These are phyloP conservation scores for Aegilops umbellulata DNA, from an alignment of 176 grass and related monocot genomes.

Conservation along the genomic window DNA sequence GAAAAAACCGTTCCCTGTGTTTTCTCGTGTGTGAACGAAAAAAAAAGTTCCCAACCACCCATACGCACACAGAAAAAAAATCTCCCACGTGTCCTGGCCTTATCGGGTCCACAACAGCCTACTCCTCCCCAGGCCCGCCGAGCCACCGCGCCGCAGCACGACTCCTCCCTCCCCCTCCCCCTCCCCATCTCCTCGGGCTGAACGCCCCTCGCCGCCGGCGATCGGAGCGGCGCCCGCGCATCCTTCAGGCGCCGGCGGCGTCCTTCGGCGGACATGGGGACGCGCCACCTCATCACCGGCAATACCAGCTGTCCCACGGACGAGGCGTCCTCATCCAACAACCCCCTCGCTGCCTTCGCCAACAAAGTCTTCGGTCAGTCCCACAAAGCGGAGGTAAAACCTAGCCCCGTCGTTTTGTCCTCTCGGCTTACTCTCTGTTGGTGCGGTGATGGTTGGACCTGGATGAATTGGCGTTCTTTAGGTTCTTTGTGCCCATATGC, in stretches of 20 bases:
- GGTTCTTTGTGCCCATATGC: background rate
- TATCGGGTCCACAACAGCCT: constrained; percentile 39
- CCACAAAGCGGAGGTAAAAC: constrained; percentile 62
- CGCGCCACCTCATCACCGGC: constrained; percentile 83
- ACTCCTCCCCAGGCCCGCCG: constrained; percentile 25
- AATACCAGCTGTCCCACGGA: constrained; percentile 68
- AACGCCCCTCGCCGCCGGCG: constrained; percentile 31
- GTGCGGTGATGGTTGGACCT: background rate
- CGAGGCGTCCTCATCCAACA: constrained; percentile 85
- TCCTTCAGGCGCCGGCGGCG: background rate
- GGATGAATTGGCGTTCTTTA: background rate
- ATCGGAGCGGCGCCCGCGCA: background rate
- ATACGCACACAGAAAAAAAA: background rate
- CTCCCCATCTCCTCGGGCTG: background rate
- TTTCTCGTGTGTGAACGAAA: background rate
- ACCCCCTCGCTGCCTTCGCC: constrained; percentile 67
- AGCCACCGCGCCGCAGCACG: constrained; percentile 16
- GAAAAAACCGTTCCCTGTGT: background rate
- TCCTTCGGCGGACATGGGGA: constrained; percentile 56
- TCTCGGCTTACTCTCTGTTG: too few relatives aligned
- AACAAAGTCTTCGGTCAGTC: constrained; percentile 81
- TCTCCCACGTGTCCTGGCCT: constrained; percentile 30
- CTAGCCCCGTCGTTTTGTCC: background rate
- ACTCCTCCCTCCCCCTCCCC: background rate
- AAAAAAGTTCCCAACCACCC: background rate